Conservation (phyloP, 345 rosid species). For the Diplotaxis tenuifolia region DNA sequence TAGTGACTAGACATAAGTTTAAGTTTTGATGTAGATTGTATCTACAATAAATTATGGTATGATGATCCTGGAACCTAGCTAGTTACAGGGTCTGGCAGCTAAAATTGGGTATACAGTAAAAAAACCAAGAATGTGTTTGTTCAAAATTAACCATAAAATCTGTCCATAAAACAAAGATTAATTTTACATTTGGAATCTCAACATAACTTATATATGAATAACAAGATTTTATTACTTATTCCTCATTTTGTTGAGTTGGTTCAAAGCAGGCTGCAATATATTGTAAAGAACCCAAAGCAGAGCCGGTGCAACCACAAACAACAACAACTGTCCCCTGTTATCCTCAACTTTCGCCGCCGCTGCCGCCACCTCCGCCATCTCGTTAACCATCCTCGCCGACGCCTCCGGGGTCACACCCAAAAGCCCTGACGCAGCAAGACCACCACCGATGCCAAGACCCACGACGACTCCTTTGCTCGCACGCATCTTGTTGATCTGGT, state of each 20-base stretch:
- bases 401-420: conserved; percentile 51
- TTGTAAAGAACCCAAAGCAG: conserved; percentile 94
- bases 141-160: conserved; percentile 29
- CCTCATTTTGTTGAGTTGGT: conserved; percentile 91
- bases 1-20: too few relatives aligned
- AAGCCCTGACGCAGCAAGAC: conserved; percentile 56
- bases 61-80: too few relatives aligned
- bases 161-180: conserved; percentile 35
- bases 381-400: background rate
- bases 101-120: background rate
- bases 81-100: too few relatives aligned
- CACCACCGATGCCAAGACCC: conserved; percentile 80
- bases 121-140: background rate
- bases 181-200: conserved; percentile 31
- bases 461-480: conserved; percentile 57
- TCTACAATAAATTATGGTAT: too few relatives aligned
- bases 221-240: conserved; percentile 36
- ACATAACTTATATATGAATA: background rate
- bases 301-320: conserved; percentile 82
- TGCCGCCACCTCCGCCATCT: conserved; percentile 26
- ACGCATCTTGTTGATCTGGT: conserved; percentile 80
- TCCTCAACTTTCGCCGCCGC: conserved; percentile 53
- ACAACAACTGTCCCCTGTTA: conserved; percentile 77
- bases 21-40: too few relatives aligned
- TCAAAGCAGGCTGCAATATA: conserved; percentile 91